phyloP scores from a whole-genome alignment of 2,329 filamentous ascomycete genomes.

The Emergomyces orientalis region DNA sequence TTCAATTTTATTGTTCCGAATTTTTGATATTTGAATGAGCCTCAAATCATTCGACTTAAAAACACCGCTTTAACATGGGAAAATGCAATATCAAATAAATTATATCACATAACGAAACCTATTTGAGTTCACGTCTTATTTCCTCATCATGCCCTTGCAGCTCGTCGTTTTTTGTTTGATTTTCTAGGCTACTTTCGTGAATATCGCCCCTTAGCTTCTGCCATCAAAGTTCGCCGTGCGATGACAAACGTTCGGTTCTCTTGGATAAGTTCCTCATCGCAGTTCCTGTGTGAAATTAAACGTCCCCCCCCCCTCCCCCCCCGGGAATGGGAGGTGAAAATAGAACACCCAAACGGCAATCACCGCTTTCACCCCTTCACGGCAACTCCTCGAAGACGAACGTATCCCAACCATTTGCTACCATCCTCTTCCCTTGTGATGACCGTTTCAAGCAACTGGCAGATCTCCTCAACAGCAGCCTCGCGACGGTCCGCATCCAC shows the following conservation, averaged over 20 bases:
- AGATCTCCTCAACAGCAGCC: constrained; percentile 45
- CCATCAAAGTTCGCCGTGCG: neutral
- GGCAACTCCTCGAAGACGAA: constrained; percentile 37
- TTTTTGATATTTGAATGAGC: neutral
- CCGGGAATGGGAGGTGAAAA: neutral
- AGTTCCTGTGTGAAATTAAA: neutral
- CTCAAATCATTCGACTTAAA: neutral
- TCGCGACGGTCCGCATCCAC: constrained; percentile 45
- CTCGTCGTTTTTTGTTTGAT: neutral
- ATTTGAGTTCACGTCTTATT: neutral
- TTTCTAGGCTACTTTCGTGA: neutral
- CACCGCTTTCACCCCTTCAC: constrained; percentile 19
- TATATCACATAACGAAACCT: neutral
- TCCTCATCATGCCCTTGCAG: neutral
- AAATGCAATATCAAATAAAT: neutral
- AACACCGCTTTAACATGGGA: neutral
- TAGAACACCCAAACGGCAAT: neutral
- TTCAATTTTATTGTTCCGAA: neutral
- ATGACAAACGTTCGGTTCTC: neutral
- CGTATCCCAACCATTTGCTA: constrained; percentile 42
- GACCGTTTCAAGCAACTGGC: constrained; percentile 46
- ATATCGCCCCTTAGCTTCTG: neutral
- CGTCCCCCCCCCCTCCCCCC: neutral
- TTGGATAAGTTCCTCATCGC: neutral
- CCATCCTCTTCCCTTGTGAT: constrained; percentile 50